These are phyloP conservation scores for Colletotrichum cereale DNA, from an alignment of 2,329 filamentous ascomycete species.

Conservation along the genomic window DNA sequence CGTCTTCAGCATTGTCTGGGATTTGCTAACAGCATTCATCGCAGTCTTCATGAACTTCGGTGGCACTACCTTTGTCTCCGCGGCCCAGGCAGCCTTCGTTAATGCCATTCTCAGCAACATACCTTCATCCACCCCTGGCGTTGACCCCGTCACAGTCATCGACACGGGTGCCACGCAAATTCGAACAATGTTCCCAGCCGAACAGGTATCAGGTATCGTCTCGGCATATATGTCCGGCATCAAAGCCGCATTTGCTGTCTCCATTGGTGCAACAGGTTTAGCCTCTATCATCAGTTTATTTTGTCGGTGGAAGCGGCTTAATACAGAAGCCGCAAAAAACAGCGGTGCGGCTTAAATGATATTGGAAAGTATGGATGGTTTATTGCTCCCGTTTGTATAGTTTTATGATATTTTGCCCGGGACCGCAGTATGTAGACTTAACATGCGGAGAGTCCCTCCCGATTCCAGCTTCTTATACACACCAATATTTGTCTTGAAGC, in stretches of 20 bases:
- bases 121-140: neutral
- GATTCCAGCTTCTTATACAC: too few species aligned
- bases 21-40: neutral
- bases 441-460: too few species aligned
- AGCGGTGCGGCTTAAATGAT: neutral
- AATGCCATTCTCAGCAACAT: conserved; percentile 49
- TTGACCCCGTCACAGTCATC: conserved; percentile 50
- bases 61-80: conserved; percentile 58
- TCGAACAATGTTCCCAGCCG: conserved; percentile 57
- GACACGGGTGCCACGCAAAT: conserved; percentile 63
- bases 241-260: conserved; percentile 68
- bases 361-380: neutral
- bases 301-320: conserved; percentile 13
- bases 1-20: neutral
- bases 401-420: neutral
- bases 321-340: neutral
- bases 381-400: neutral
- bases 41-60: conserved; percentile 57
- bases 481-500: too few species aligned
- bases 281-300: conserved; percentile 46
- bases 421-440: neutral
- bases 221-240: conserved; percentile 52
- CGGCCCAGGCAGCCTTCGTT: conserved; percentile 55
- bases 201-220: conserved; percentile 64
- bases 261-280: conserved; percentile 55